Evolutionary conservation across 768 basidiomycete species (phyloP).

Genomic region (Scleroderma citrinum): DNA sequence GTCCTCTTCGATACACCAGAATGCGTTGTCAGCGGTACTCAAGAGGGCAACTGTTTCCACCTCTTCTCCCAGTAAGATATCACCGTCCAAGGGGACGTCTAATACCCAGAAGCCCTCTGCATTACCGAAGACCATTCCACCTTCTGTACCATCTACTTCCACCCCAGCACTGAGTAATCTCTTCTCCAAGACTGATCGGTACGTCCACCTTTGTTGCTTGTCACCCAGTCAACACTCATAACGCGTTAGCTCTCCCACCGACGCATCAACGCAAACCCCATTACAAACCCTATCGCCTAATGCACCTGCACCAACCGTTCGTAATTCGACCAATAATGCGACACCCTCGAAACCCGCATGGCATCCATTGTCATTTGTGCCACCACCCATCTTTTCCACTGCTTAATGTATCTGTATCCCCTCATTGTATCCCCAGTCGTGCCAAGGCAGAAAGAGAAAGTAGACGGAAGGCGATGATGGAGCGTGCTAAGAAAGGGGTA

Average conservation of each 20-base stretch:
- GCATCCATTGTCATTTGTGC: constrained; percentile 48
- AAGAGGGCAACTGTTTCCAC: background rate
- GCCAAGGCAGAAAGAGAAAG: constrained; percentile 73
- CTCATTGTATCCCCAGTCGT: constrained; percentile 41
- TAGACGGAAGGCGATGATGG: constrained; percentile 61
- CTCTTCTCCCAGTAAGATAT: background rate
- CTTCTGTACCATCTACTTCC: background rate
- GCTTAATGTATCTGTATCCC: constrained; percentile 42
- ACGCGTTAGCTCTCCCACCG: constrained; percentile 45
- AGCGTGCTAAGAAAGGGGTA: constrained; percentile 72
- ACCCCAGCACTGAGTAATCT: background rate
- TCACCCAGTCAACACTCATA: constrained; percentile 55
- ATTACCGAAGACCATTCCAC: too few species aligned
- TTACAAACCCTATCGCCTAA: constrained; percentile 11
- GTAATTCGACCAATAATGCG: constrained; percentile 29
- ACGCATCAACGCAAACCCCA: constrained; percentile 13
- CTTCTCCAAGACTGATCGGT: constrained; percentile 53
- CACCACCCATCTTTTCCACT: constrained; percentile 59
- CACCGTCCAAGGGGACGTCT: background rate
- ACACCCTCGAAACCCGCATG: constrained; percentile 29
- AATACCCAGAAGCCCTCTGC: constrained; percentile 3
- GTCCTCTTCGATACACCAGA: constrained; percentile 12
- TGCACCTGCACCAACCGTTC: constrained; percentile 7
- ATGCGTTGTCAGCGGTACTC: background rate
- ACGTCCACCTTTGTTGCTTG: constrained; percentile 29